phyloP scores from a whole-genome alignment of 768 basidiomycete genomes.

The Boletus bicolor region DNA sequence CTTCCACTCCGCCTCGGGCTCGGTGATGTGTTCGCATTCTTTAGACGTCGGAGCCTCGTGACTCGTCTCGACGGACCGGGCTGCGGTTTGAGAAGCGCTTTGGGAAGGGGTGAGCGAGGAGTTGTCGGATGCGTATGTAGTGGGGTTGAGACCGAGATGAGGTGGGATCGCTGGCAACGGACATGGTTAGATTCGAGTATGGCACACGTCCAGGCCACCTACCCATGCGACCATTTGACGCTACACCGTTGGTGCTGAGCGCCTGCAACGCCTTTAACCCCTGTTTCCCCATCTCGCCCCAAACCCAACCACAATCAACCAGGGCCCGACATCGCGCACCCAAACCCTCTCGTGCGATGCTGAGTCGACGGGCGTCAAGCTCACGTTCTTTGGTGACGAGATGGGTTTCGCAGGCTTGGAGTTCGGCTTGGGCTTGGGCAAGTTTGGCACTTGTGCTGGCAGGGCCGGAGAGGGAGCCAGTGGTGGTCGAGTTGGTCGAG shows the following conservation, averaged over 20 bases:
- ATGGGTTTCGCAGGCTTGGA: constrained; percentile 80
- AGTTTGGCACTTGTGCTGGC: constrained; percentile 44
- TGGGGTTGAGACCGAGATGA: constrained; percentile 16
- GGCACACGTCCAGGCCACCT: neutral
- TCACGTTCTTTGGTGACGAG: constrained; percentile 68
- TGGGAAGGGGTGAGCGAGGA: constrained; percentile 77
- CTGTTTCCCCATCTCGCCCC: constrained; percentile 65
- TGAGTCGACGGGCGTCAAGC: constrained; percentile 49
- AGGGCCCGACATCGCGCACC: constrained; percentile 61
- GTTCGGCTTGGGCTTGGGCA: constrained; percentile 63
- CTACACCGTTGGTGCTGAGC: neutral
- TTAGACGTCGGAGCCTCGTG: constrained; percentile 14
- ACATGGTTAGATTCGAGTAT: neutral
- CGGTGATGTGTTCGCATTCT: neutral
- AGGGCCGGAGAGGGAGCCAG: constrained; percentile 15
- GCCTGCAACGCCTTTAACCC: constrained; percentile 39
- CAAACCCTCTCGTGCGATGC: constrained; percentile 61
- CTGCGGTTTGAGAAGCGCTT: constrained; percentile 59
- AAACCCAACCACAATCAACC: constrained; percentile 64
- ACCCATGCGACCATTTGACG: neutral
- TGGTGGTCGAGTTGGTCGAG: constrained; percentile 29
- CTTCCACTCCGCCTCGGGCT: neutral
- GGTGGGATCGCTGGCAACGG: neutral
- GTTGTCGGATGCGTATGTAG: constrained; percentile 43
- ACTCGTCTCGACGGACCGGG: constrained; percentile 17